Evolutionary conservation across 2,329 filamentous ascomycete genomes (phyloP).

Genomic region (Periconia macrospinosa): DNA sequence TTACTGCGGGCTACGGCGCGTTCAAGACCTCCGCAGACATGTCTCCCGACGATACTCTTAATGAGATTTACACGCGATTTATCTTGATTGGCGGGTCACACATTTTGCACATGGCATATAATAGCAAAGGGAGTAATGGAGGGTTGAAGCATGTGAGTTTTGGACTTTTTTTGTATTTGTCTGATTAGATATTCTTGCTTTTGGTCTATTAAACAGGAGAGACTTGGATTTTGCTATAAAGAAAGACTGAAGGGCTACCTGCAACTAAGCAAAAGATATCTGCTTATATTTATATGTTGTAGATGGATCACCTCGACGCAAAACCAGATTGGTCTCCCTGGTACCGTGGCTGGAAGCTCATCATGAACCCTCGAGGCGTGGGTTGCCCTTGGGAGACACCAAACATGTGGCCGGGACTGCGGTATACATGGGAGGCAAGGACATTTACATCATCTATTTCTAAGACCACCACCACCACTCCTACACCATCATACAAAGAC

Average conservation of each 20-base stretch:
- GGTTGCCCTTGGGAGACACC: slow-evolving; percentile 6
- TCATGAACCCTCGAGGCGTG: slow-evolving; percentile 5
- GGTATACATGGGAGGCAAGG: neutral
- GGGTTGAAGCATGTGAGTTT: neutral
- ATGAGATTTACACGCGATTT: slow-evolving; percentile 7
- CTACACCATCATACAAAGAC: neutral
- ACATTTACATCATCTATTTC: neutral
- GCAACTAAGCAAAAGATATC: too few relatives aligned
- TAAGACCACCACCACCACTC: neutral
- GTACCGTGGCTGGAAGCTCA: neutral
- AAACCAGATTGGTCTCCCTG: neutral
- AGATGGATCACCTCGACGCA: neutral
- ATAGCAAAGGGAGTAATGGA: neutral
- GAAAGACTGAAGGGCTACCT: too few relatives aligned
- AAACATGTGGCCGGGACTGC: slow-evolving; percentile 6
- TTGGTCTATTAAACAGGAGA: too few relatives aligned
- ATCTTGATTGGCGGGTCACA: slow-evolving; percentile 8
- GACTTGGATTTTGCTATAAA: too few relatives aligned
- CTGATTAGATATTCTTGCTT: neutral
- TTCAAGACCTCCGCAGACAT: slow-evolving; percentile 3
- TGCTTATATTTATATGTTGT: neutral
- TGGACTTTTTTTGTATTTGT: neutral
- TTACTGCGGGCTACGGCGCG: slow-evolving; percentile 6
- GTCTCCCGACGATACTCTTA: slow-evolving; percentile 3
- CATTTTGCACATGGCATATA: slow-evolving; percentile 2